A percentile compares a stretch with the other conserved stretches of the same genome.
Evolutionary conservation across 108 stramenopile species (phyloP).

Genomic region (Cylindrotheca fusiformis): DNA sequence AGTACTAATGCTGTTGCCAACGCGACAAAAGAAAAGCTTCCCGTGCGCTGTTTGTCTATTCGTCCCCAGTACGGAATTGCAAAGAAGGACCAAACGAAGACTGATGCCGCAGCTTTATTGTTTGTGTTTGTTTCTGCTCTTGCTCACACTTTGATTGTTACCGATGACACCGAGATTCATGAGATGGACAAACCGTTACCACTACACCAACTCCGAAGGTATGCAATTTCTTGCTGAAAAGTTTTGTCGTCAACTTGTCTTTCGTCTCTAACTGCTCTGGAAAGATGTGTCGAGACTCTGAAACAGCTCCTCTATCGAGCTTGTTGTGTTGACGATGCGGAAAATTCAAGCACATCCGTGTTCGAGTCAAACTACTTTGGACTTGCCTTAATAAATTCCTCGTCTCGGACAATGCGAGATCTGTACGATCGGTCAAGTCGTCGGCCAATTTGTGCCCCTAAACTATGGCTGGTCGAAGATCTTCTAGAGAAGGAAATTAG

Average conservation of each 20-base stretch:
- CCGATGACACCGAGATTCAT: slow-evolving; percentile 87
- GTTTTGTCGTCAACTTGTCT: too few species aligned
- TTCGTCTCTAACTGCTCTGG: too few species aligned
- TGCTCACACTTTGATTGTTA: slow-evolving; percentile 78
- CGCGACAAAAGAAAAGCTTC: slow-evolving; percentile 31
- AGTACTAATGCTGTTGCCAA: slow-evolving; percentile 56
- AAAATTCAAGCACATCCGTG: neutral
- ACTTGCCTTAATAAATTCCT: slow-evolving; percentile 54
- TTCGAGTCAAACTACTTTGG: slow-evolving; percentile 65
- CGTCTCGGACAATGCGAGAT: slow-evolving; percentile 67
- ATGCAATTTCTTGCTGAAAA: too few species aligned
- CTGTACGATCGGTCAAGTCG: slow-evolving; percentile 83
- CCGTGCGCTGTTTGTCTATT: slow-evolving; percentile 16
- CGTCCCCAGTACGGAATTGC: slow-evolving; percentile 12
- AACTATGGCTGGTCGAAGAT: slow-evolving; percentile 79
- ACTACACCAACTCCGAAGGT: slow-evolving; percentile 66
- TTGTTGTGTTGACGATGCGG: slow-evolving; percentile 59
- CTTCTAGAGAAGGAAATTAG: slow-evolving; percentile 65
- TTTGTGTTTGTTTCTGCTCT: slow-evolving; percentile 64
- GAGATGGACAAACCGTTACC: slow-evolving; percentile 81
- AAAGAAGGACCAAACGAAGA: slow-evolving; percentile 4
- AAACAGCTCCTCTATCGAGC: slow-evolving; percentile 78
- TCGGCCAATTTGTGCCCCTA: slow-evolving; percentile 74
- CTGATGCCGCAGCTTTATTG: slow-evolving; percentile 56
- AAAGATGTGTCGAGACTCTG: slow-evolving; percentile 62